phyloP scores from a whole-genome alignment of 2,329 filamentous ascomycete species.

The Zasmidium citrigriseum region DNA sequence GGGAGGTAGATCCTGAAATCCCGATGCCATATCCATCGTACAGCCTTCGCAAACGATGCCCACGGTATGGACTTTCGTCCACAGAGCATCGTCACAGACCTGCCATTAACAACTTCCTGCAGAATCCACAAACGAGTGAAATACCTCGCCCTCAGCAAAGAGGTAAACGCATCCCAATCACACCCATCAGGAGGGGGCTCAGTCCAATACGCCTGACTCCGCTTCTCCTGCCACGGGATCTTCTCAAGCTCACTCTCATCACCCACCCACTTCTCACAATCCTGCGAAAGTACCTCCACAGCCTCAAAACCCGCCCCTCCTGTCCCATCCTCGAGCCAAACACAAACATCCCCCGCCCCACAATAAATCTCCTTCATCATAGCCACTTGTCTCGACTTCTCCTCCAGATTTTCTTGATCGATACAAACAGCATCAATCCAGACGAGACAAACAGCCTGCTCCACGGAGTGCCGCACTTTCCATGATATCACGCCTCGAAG shows the following conservation, averaged over 20 bases:
- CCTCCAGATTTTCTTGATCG: not conserved
- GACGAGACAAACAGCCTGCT: not conserved
- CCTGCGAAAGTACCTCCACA: not conserved
- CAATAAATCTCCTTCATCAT: not conserved
- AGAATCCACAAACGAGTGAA: not conserved
- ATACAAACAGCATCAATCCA: not conserved
- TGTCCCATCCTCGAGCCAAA: not conserved
- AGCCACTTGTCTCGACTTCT: not conserved
- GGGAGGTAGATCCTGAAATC: not conserved
- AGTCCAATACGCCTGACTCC: not conserved
- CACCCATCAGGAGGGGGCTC: not conserved
- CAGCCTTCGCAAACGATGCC: not conserved
- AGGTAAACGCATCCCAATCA: not conserved
- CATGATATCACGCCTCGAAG: not conserved
- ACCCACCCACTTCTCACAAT: not conserved
- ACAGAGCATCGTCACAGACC: not conserved
- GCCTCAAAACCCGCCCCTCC: not conserved
- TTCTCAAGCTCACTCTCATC: not conserved
- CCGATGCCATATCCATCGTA: not conserved
- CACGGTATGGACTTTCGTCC: not conserved
- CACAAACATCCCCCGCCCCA: not conserved
- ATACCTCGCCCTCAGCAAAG: not conserved
- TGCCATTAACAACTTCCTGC: not conserved
- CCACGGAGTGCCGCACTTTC: not conserved
- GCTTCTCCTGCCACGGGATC: not conserved